Evolutionary conservation across 768 basidiomycete genomes (phyloP).

Genomic region (Lanmaoa pseudosensibilis): DNA sequence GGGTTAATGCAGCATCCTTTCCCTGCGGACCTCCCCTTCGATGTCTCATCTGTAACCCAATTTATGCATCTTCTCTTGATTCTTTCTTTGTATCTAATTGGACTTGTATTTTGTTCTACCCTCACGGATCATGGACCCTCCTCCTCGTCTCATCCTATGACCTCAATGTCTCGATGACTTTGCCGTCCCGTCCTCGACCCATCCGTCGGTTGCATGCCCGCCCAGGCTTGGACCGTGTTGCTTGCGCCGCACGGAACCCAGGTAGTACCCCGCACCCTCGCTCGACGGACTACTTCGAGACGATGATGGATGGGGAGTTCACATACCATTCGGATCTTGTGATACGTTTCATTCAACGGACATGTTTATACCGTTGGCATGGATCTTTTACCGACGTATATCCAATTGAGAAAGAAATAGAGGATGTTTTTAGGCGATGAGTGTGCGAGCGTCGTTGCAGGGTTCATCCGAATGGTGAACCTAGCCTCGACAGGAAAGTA

Average conservation of each 20-base stretch:
- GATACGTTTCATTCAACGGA: slow-evolving; percentile 13
- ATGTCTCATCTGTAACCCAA: slow-evolving; percentile 9
- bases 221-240: background rate
- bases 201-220: background rate
- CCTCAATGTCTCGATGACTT: background rate
- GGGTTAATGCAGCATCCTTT: background rate
- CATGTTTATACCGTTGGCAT: slow-evolving; percentile 11
- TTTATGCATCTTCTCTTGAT: background rate
- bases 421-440: background rate
- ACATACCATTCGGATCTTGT: slow-evolving; percentile 10
- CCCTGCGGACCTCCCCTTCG: background rate
- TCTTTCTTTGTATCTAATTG: slow-evolving; percentile 18
- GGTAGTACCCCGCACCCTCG: background rate
- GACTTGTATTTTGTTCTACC: slow-evolving; percentile 20
- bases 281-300: slow-evolving; percentile 1
- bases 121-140: slow-evolving; percentile 3
- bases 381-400: slow-evolving; percentile 3
- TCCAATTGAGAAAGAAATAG: background rate
- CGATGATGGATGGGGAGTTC: slow-evolving; percentile 3
- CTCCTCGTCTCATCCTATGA: background rate
- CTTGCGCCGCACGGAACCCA: background rate
- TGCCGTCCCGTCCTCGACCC: background rate
- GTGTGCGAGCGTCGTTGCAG: background rate
- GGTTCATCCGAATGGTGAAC: background rate
- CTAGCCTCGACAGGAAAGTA: no score